Evolutionary conservation across 306 rosid genomes (phyloP), one percentile per base, ranked within the genome.

Genomic region (Cucurbita argyrosperma): DNA sequence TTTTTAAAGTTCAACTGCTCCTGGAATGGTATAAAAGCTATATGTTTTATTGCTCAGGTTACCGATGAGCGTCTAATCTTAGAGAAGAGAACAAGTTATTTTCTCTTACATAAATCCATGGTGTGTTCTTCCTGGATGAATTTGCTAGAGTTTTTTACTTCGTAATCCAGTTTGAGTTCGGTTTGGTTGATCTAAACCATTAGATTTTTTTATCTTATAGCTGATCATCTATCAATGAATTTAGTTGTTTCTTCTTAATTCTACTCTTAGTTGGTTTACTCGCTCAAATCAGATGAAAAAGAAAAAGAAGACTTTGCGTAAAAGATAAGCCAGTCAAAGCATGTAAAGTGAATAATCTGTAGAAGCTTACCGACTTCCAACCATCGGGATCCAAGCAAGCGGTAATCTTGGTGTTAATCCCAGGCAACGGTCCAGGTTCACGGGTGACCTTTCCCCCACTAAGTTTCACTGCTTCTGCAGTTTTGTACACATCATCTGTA

Each of bases 301-400:
- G 10, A 2, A 19, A 15, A 26, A 0, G 26, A 26, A 26, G 1
- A 26, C 26, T 1, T 50, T 5, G 16, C 6, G 67, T 6, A 37
- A 23, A 46, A 46, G 18, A 66, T 15, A 23, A 46, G 37, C 7
- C 19, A 65, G 21, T 11, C 7, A 68, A 68, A 7, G 10, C 54
- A 66, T 5, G 30, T 4, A 11, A 23, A 23, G 40, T 21, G 38
- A 46, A 67, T 6, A 6, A 10, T 19, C 38, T 9, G n/a, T 1
- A 68, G 77, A 79, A 72, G 40, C 84, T 66, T 90, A 95, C 99
- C 88, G 92, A 71, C 57, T 95, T 95, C 99, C 99, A 95, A 47
- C 97, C 99, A 72, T 95, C 97, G 9, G 97, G 97, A 77, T 95
- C 99, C 83, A 83, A 82, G 84, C 97, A 89, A 74, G 92, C 88